These are phyloP conservation scores for Rhodamnia rubescens DNA, from an alignment of 345 rosid genomes.

Conservation along the genomic window DNA sequence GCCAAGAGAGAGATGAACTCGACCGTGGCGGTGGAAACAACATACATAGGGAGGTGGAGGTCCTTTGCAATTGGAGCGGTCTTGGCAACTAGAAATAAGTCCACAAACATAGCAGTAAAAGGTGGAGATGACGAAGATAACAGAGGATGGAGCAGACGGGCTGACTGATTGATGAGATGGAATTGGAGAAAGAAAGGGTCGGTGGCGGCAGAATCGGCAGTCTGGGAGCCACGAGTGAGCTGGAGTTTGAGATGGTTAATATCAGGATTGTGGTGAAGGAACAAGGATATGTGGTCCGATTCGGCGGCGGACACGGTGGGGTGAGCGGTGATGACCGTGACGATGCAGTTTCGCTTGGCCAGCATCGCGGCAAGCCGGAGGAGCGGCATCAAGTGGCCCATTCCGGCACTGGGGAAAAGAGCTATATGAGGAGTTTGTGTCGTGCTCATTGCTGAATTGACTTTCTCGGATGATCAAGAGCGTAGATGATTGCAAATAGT, in stretches of 20 bases:
- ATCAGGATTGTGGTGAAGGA: slow-evolving; percentile 19
- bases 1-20: slow-evolving; percentile 9
- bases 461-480: not conserved
- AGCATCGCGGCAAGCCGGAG: slow-evolving; percentile 29
- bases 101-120: slow-evolving; percentile 12
- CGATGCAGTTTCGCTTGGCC: slow-evolving; percentile 3
- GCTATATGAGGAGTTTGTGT: slow-evolving; percentile 14
- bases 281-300: slow-evolving; percentile 10
- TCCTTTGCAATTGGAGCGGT: slow-evolving; percentile 3
- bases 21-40: slow-evolving; percentile 13
- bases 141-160: slow-evolving; percentile 16
- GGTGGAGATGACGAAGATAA: slow-evolving; percentile 11
- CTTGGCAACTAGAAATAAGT: slow-evolving; percentile 7
- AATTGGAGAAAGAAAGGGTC: slow-evolving; percentile 30
- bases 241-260: slow-evolving; percentile 13
- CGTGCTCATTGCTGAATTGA: not conserved
- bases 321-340: slow-evolving; percentile 29
- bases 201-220: not conserved
- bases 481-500: too few species aligned
- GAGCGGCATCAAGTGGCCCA: slow-evolving; percentile 36
- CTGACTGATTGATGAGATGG: slow-evolving; percentile 19
- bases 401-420: slow-evolving; percentile 28
- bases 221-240: slow-evolving; percentile 1
- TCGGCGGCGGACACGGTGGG: slow-evolving; percentile 28
- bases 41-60: slow-evolving; percentile 14